These are phyloP conservation scores for Quercus robur DNA, from an alignment of 306 rosid genomes.

Conservation along the genomic window DNA sequence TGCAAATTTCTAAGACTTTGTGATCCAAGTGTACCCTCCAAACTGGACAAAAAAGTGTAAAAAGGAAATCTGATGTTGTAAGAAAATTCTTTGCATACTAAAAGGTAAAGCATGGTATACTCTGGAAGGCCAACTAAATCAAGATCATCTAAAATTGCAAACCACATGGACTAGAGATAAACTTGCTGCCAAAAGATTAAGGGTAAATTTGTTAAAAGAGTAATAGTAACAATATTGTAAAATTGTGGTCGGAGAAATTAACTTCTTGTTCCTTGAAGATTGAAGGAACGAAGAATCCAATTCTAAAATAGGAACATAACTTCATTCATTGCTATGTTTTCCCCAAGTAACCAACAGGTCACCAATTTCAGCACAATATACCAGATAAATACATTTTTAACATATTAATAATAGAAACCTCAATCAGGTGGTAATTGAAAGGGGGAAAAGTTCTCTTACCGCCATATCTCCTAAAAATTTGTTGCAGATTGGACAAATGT, in stretches of 20 bases:
- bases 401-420: conserved; percentile 2
- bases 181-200: no score
- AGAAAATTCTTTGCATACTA: no score
- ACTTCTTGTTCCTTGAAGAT: background rate
- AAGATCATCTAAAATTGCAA: no score
- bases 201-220: background rate
- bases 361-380: background rate
- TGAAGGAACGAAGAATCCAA: background rate
- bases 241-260: background rate
- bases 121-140: no score
- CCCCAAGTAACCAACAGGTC: background rate
- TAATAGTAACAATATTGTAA: background rate
- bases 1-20: background rate
- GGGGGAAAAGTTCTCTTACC: conserved; percentile 45
- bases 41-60: no score
- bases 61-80: no score
- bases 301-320: background rate
- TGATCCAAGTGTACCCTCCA: no score
- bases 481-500: conserved; percentile 98
- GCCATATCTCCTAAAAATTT: conserved; percentile 99
- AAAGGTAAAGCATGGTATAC: no score
- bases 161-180: no score
- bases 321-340: background rate
- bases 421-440: conserved; percentile 6
- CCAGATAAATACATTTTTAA: background rate